These are phyloP conservation scores for Fusarium graminum DNA, from an alignment of 2,329 filamentous ascomycete species.

Conservation along the genomic window DNA sequence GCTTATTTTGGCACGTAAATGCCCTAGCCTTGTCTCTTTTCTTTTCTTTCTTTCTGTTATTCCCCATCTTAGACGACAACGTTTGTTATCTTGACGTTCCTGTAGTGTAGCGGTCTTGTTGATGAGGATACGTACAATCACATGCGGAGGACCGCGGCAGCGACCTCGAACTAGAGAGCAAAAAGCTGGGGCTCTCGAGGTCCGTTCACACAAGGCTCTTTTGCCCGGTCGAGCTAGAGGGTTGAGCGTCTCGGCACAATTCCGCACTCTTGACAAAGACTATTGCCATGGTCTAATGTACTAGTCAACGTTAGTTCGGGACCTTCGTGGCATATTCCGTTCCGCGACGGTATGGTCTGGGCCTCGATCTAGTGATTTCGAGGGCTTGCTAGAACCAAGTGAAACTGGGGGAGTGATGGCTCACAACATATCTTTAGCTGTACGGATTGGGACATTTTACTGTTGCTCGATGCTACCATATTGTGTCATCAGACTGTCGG, in stretches of 20 bases:
- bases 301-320: background rate
- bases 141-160: constrained; percentile 32
- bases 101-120: background rate
- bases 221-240: background rate
- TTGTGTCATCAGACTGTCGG: background rate
- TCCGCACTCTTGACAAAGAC: constrained; percentile 27
- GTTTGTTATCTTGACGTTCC: background rate
- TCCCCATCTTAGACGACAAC: background rate
- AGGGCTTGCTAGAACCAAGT: constrained; percentile 10
- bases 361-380: constrained; percentile 29
- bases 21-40: constrained; percentile 28
- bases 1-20: constrained; percentile 18
- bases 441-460: no score
- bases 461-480: background rate
- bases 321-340: constrained; percentile 35
- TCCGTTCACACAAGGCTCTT: constrained; percentile 8
- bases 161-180: background rate
- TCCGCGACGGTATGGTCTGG: constrained; percentile 26
- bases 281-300: background rate
- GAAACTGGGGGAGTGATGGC: constrained; percentile 23
- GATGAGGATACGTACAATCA: constrained; percentile 32
- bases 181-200: constrained; percentile 3
- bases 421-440: constrained; percentile 1
- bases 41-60: background rate
- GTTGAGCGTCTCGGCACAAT: constrained; percentile 24